phyloP scores from a whole-genome alignment of 1,139 yeast genomes.

The Kluyveromyces sp. region DNA sequence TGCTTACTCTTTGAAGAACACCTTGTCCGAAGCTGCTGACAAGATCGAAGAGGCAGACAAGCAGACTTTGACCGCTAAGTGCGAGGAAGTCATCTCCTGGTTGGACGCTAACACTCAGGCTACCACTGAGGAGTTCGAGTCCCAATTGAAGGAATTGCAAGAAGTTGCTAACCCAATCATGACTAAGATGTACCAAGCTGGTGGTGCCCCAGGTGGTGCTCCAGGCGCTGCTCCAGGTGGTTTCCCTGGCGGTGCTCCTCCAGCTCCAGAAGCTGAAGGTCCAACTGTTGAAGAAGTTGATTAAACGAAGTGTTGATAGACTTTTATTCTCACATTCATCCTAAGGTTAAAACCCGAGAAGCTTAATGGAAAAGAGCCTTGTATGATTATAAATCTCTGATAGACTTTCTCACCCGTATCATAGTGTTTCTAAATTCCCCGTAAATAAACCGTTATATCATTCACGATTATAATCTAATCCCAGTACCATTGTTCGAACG shows the following conservation, averaged over 20 bases:
- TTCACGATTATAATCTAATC: not conserved
- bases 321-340: not conserved
- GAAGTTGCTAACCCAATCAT: conserved; percentile 90
- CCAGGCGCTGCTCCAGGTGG: conserved; percentile 49
- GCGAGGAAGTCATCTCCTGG: conserved; percentile 82
- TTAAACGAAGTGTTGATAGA: conserved; percentile 34
- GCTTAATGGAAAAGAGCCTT: too few relatives aligned
- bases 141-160: conserved; percentile 91
- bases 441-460: not conserved
- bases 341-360: too few relatives aligned
- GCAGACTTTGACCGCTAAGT: conserved; percentile 72
- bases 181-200: conserved; percentile 82
- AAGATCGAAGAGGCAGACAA: conserved; percentile 78
- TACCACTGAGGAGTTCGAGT: conserved; percentile 77
- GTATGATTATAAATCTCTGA: not conserved
- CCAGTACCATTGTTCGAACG: too few relatives aligned
- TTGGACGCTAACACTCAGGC: conserved; percentile 85
- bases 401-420: conserved; percentile 1
- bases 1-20: conserved; percentile 83
- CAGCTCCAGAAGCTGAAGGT: conserved; percentile 67
- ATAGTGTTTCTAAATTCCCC: too few relatives aligned
- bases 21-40: conserved; percentile 72
- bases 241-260: conserved; percentile 63
- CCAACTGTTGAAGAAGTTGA: conserved; percentile 96
- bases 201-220: conserved; percentile 57